Percentiles rank a stretch among this genome's conserved stretches.
phyloP scores from a whole-genome alignment of 2,329 filamentous ascomycete genomes.

The Dactylellina leptospora region DNA sequence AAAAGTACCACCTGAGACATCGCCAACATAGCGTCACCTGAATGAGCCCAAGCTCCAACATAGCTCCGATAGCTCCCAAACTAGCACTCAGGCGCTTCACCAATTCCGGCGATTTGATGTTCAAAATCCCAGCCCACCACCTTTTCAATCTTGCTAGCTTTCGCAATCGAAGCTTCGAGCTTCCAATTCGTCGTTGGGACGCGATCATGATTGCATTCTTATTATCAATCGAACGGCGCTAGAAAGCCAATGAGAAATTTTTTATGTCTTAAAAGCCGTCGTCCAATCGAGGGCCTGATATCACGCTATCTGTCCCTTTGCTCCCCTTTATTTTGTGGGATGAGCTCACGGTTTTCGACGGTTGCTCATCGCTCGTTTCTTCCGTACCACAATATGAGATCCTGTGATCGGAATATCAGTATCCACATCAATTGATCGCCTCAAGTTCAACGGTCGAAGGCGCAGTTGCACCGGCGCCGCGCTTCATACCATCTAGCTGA shows the following conservation, averaged over 20 bases:
- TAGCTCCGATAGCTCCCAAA: constrained; percentile 43
- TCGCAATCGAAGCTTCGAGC: constrained; percentile 35
- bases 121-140: constrained; percentile 25
- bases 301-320: constrained; percentile 8
- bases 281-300: constrained; percentile 28
- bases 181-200: constrained; percentile 39
- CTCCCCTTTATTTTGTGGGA: constrained; percentile 3
- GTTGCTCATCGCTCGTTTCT: not conserved
- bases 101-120: constrained; percentile 52
- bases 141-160: constrained; percentile 37
- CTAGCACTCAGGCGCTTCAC: constrained; percentile 35
- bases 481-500: constrained; percentile 19
- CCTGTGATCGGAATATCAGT: constrained; percentile 42
- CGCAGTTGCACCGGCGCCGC: constrained; percentile 5
- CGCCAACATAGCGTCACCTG: constrained; percentile 51
- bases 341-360: constrained; percentile 39
- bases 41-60: constrained; percentile 49
- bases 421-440: constrained; percentile 37
- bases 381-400: constrained; percentile 17
- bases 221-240: constrained; percentile 45
- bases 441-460: constrained; percentile 8
- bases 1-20: constrained; percentile 52
- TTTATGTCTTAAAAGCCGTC: constrained; percentile 32
- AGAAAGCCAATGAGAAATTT: constrained; percentile 39
- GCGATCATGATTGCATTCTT: constrained; percentile 26